phyloP scores from a whole-genome alignment of 805 yeast species.

The Wickerhamiella domercqiae region DNA sequence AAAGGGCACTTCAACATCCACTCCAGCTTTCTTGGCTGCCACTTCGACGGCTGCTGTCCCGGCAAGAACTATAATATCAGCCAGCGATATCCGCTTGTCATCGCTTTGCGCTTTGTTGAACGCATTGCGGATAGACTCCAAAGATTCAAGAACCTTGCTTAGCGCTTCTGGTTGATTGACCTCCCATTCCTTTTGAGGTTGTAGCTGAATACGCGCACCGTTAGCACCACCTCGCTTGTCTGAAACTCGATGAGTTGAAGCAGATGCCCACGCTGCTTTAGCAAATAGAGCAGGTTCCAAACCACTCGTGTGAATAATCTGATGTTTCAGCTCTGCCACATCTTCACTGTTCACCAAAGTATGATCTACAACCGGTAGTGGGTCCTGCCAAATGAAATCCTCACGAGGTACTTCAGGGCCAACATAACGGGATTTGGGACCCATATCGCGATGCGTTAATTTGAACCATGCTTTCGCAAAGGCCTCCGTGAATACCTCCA shows the following conservation, averaged over 20 bases:
- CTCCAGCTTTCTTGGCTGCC: constrained; percentile 11
- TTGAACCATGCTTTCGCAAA: constrained; percentile 15
- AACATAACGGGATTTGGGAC: constrained; percentile 11
- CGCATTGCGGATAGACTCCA: constrained; percentile 4
- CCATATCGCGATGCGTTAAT: constrained; percentile 15
- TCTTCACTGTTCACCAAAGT: constrained; percentile 10
- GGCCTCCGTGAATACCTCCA: constrained; percentile 9
- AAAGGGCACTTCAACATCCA: constrained; percentile 11
- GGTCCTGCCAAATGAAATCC: constrained; percentile 13
- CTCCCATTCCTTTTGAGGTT: constrained; percentile 15
- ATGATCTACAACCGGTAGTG: constrained; percentile 9
- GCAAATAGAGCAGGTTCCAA: constrained; percentile 9
- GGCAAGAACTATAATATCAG: constrained; percentile 13
- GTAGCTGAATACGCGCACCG: constrained; percentile 13
- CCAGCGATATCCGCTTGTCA: constrained; percentile 9
- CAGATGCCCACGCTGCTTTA: constrained; percentile 15
- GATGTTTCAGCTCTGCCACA: constrained; percentile 6
- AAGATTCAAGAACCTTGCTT: constrained; percentile 5
- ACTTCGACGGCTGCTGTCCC: constrained; percentile 12
- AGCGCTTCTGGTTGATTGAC: constrained; percentile 15
- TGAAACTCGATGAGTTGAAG: constrained; percentile 11
- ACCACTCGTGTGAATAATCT: constrained; percentile 2
- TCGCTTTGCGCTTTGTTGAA: constrained; percentile 7
- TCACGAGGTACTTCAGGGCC: constrained; percentile 13
- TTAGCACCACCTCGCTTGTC: constrained; percentile 15